phyloP scores from a whole-genome alignment of 1,284 basidiomycete species.

The Cryptococcus sp. region DNA sequence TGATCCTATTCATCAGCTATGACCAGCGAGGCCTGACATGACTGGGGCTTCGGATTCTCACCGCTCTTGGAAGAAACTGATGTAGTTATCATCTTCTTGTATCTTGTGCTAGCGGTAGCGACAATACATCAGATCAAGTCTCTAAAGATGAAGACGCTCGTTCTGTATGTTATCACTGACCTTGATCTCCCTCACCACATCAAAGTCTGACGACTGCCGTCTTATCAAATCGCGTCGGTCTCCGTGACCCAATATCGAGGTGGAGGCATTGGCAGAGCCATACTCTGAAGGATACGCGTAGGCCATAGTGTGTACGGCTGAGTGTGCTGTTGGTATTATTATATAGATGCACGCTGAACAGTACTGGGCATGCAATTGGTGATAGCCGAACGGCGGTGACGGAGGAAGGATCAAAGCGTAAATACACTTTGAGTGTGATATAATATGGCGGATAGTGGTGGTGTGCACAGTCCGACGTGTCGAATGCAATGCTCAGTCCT shows the following conservation, averaged over 20 bases:
- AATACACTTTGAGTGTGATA: too few species aligned
- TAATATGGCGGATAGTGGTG: too few species aligned
- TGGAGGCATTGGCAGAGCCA: slow-evolving; percentile 7
- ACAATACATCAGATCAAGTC: slow-evolving; percentile 59
- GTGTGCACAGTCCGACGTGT: neutral
- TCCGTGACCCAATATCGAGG: neutral
- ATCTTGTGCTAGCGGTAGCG: slow-evolving; percentile 55
- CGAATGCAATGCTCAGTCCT: neutral
- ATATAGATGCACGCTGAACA: too few species aligned
- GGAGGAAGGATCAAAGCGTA: too few species aligned
- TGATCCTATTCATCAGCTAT: slow-evolving; percentile 18
- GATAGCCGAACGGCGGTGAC: too few species aligned
- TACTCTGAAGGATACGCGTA: slow-evolving; percentile 32
- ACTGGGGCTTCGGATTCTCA: slow-evolving; percentile 49
- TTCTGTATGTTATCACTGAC: slow-evolving; percentile 8
- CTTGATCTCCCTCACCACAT: slow-evolving; percentile 32
- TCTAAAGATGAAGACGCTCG: slow-evolving; percentile 26
- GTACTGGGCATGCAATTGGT: too few species aligned
- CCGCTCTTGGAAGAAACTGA: slow-evolving; percentile 83
- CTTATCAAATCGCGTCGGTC: slow-evolving; percentile 5
- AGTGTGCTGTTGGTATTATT: neutral
- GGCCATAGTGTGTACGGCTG: slow-evolving; percentile 23
- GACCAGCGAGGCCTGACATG: slow-evolving; percentile 1
- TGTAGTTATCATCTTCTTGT: slow-evolving; percentile 66
- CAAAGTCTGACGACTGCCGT: slow-evolving; percentile 27